Conservation (phyloP, 352 stramenopile species). For the Pythium rhizo-oryzae region DNA sequence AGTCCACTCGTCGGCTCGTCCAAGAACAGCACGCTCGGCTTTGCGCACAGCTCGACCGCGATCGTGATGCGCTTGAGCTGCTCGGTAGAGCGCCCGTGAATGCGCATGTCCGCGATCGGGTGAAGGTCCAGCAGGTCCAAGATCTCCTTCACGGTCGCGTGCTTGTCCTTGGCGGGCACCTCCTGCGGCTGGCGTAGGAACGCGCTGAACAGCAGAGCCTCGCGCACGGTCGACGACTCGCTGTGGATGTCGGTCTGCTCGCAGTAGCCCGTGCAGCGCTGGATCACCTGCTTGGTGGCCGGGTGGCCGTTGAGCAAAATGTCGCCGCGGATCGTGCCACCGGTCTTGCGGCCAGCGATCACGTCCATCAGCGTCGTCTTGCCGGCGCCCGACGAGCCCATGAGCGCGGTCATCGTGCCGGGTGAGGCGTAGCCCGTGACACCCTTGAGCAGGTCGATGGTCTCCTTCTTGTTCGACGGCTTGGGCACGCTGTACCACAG, state of each 20-base stretch:
- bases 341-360: constrained; percentile 92
- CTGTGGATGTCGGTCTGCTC: constrained; percentile 35
- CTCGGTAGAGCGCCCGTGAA: constrained; percentile 34
- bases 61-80: constrained; percentile 55
- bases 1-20: constrained; percentile 78
- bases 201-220: constrained; percentile 16
- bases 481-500: constrained; percentile 36
- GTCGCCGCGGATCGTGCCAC: constrained; percentile 80
- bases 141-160: constrained; percentile 42
- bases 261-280: constrained; percentile 46
- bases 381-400: constrained; percentile 75
- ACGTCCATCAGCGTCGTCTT: constrained; percentile 97
- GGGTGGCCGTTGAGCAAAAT: constrained; percentile 91
- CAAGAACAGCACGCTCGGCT: constrained; percentile 77
- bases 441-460: constrained; percentile 52
- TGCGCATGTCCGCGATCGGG: constrained; percentile 35
- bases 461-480: constrained; percentile 23
- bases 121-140: constrained; percentile 37
- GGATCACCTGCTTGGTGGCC: constrained; percentile 48
- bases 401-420: constrained; percentile 63
- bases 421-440: constrained; percentile 54
- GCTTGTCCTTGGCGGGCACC: constrained; percentile 33
- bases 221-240: constrained; percentile 14
- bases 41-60: constrained; percentile 64
- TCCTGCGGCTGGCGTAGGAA: constrained; percentile 38